These are phyloP conservation scores for Ananas comosus DNA, from an alignment of 176 grass and related monocot species.

Conservation along the genomic window DNA sequence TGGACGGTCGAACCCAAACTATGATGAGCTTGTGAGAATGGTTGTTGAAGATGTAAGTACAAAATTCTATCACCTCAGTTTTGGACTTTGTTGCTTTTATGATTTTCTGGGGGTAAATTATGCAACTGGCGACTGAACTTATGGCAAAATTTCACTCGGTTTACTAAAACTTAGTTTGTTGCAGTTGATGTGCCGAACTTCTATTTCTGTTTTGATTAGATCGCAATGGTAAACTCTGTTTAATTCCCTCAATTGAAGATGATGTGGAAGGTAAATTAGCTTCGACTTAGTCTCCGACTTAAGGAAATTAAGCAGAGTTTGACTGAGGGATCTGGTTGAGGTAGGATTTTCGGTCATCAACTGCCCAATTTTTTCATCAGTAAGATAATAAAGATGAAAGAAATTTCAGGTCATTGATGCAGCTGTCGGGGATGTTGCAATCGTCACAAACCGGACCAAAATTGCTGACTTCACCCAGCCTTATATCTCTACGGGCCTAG, in stretches of 20 bases:
- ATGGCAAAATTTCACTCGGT: no score
- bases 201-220: neutral
- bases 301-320: no score
- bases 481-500: slow-evolving; percentile 20
- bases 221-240: neutral
- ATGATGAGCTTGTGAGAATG: slow-evolving; percentile 22
- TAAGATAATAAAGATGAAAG: neutral
- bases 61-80: no score
- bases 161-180: no score
- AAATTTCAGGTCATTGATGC: slow-evolving; percentile 24
- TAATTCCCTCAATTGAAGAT: neutral
- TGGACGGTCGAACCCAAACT: slow-evolving; percentile 16
- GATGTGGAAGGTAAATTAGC: no score
- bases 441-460: slow-evolving; percentile 16
- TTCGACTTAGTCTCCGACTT: no score
- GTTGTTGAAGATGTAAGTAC: slow-evolving; percentile 22
- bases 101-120: no score
- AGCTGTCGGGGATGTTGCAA: slow-evolving; percentile 18
- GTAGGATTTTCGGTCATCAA: neutral
- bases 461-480: slow-evolving; percentile 20
- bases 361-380: neutral
- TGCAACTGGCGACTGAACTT: no score
- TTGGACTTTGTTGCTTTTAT: no score
- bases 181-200: no score
- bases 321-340: no score